phyloP scores from a whole-genome alignment of 257 asterid species.

The Thymus quinquecostatus region DNA sequence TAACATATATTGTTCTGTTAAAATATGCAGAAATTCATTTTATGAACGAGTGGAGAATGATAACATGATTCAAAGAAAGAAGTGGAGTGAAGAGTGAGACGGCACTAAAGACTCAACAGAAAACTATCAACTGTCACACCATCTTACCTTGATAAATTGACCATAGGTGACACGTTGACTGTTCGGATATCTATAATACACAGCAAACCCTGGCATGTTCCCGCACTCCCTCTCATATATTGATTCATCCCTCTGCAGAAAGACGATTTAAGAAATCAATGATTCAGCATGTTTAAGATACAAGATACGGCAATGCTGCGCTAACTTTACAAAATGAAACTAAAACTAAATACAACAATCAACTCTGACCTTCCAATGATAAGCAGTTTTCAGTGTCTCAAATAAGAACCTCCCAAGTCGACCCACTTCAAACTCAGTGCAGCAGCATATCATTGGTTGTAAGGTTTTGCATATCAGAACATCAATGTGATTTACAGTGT shows the following conservation, averaged over 20 bases:
- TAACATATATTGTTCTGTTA: not conserved
- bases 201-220: conserved; percentile 99
- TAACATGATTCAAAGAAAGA: conserved; percentile 20
- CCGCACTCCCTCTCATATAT: conserved; percentile 97
- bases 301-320: not conserved
- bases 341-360: conserved; percentile 11
- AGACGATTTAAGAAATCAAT: conserved; percentile 10
- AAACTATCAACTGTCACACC: conserved; percentile 19
- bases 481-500: conserved; percentile 97
- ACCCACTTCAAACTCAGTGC: conserved; percentile 99
- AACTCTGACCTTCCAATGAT: conserved; percentile 86
- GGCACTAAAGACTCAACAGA: not conserved
- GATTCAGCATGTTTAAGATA: conserved; percentile 15
- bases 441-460: conserved; percentile 99
- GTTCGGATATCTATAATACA: conserved; percentile 93
- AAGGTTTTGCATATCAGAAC: conserved; percentile 96
- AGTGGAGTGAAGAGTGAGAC: not conserved
- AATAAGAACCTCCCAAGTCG: conserved; percentile 92
- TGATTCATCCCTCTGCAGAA: conserved; percentile 81
- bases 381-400: conserved; percentile 95
- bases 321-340: not conserved
- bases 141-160: conserved; percentile 90
- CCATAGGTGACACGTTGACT: conserved; percentile 96
- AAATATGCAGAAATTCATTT: conserved; percentile 6
- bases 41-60: conserved; percentile 1